A percentile compares a stretch with the other conserved stretches of the same genome.
Evolutionary conservation across 2,329 filamentous ascomycete species (phyloP).

Genomic region (Aspergillus hortae): DNA sequence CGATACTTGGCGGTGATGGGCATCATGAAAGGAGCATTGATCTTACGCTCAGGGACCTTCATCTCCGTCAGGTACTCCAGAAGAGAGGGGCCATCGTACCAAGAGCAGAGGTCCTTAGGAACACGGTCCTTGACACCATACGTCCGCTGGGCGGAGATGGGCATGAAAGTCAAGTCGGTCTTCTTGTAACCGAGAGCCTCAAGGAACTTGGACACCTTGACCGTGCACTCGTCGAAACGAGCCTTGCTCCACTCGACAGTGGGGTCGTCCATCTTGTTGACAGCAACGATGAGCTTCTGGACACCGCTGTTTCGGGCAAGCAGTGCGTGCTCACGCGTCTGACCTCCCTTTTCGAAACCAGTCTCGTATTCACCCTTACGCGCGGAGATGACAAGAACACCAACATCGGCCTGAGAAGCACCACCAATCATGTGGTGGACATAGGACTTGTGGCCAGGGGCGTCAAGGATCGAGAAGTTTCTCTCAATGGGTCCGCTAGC

Average conservation of each 20-base stretch:
- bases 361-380: constrained; percentile 99
- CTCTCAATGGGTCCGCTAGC: constrained; percentile 65
- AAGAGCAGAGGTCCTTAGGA: constrained; percentile 69
- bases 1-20: constrained; percentile 92
- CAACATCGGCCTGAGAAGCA: constrained; percentile 88
- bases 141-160: constrained; percentile 84
- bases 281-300: constrained; percentile 88
- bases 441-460: constrained; percentile 95
- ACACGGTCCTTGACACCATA: constrained; percentile 86
- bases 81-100: constrained; percentile 85
- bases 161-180: constrained; percentile 92
- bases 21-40: constrained; percentile 99
- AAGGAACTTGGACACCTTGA: constrained; percentile 81
- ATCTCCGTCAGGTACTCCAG: constrained; percentile 95
- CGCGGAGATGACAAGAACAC: constrained; percentile 91
- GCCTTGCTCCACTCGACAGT: constrained; percentile 96
- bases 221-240: constrained; percentile 87
- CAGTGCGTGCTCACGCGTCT: constrained; percentile 96
- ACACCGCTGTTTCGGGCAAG: constrained; percentile 97
- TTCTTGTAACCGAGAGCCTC: constrained; percentile 96
- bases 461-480: constrained; percentile 93
- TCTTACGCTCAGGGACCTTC: constrained; percentile 87
- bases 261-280: constrained; percentile 99
- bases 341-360: constrained; percentile 92
- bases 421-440: constrained; percentile 98